Evolutionary conservation across 2,329 filamentous ascomycete genomes (phyloP), one percentile per base, ranked within the genome.

Genomic region (Blumeria hordei): DNA sequence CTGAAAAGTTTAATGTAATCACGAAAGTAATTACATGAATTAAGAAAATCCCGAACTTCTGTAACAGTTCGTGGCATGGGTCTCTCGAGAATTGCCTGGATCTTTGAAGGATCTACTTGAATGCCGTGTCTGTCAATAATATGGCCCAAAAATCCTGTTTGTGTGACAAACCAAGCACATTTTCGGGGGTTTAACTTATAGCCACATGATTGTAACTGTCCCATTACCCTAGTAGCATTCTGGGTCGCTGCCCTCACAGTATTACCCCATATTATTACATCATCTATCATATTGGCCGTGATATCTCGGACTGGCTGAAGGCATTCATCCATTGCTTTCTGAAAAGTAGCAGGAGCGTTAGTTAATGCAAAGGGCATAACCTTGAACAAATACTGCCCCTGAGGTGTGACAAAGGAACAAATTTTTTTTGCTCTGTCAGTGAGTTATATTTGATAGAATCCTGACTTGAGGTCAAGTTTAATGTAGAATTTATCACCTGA

Each of bases 401-500:
- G 18, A 33, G 50, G 50, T 12, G 32, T 33, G 16, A 37, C 50
- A 53, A 53, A 53, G 9, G 50, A 28, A 28, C 18, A 53, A 35
- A 53, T 28, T 53, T 35, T 36, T 53, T 53, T 3, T 18, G 50
- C 34, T 39, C 34, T 34, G 8, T 53, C 50, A 33, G 50, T 53
- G 10, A 39, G 50, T 53, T 33, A 33, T 53, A 37, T 53, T 18
- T 53, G 50, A 35, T 53, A 53, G 32, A 39, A 53, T 7, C 34
- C 34, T 5, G 50, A 53, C 34, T 53, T 37, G 34, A 53, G 50
- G 34, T 39, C 50, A 53, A 53, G n/a, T 28, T 53, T 53, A 18
- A 53, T 39, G 39, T 53, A 53, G 39, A 12, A 37, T 10, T 37
- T 28, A 21, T 53, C 33, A 28, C 33, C 50, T 39, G 50, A 28